Percentiles rank a stretch among this genome's conserved stretches.
Conservation (phyloP, 2,329 filamentous ascomycete genomes). For the Ophiostoma novo-ulmi region DNA sequence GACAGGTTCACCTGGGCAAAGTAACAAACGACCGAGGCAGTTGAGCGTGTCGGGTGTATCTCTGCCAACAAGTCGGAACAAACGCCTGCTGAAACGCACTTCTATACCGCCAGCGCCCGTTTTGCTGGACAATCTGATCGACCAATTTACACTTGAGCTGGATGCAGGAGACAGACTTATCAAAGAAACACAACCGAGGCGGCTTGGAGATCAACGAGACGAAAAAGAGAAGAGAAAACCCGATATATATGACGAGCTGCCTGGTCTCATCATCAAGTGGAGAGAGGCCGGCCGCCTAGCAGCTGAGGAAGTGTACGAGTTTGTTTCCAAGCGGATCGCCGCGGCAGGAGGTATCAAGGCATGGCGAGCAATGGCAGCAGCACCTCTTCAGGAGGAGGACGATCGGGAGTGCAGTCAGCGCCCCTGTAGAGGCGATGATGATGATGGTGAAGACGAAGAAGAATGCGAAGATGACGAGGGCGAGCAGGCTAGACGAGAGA, state of each 20-base stretch:
- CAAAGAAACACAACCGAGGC: not conserved
- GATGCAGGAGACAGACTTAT: slow-evolving; percentile 21
- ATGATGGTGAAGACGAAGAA: not conserved
- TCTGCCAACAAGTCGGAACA: not conserved
- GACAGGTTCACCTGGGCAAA: not conserved
- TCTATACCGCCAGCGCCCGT: not conserved
- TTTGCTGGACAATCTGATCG: slow-evolving; percentile 18
- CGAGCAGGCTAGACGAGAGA: not conserved
- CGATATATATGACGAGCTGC: slow-evolving; percentile 43
- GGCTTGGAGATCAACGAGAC: not conserved
- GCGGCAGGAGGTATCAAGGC: slow-evolving; percentile 32
- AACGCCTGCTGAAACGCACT: not conserved
- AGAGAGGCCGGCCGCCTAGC: slow-evolving; percentile 53
- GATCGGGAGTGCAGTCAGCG: not conserved
- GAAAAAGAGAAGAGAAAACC: slow-evolving; percentile 33
- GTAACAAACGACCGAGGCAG: not conserved
- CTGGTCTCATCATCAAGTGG: slow-evolving; percentile 56
- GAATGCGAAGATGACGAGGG: slow-evolving; percentile 7
- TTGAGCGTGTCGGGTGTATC: not conserved
- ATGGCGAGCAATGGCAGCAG: slow-evolving; percentile 31
- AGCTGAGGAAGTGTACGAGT: slow-evolving; percentile 62
- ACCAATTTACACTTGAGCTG: slow-evolving; percentile 21
- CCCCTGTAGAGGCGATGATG: not conserved
- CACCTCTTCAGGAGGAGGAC: slow-evolving; percentile 26
- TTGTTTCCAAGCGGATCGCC: slow-evolving; percentile 50